These are phyloP conservation scores for Musa itinerans DNA, from an alignment of 176 grass and related monocot species.

Conservation along the genomic window DNA sequence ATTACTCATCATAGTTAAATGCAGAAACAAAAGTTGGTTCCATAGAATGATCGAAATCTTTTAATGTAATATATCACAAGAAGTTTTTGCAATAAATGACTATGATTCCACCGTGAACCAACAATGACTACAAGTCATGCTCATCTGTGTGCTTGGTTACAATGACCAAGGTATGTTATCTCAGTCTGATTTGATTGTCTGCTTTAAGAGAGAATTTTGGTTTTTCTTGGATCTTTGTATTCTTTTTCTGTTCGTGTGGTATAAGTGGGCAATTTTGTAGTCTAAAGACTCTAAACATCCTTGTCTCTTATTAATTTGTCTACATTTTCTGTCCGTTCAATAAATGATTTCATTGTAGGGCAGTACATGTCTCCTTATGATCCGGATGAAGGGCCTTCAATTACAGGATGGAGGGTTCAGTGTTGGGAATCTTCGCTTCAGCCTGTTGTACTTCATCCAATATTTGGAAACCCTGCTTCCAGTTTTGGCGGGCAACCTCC, in stretches of 20 bases:
- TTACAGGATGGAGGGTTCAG: slow-evolving; percentile 96
- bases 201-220: background rate
- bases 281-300: too few relatives aligned
- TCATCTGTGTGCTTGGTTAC: background rate
- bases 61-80: background rate
- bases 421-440: slow-evolving; percentile 96
- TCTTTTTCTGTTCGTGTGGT: background rate
- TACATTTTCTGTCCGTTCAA: background rate
- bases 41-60: too few relatives aligned
- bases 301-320: background rate
- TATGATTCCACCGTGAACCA: background rate
- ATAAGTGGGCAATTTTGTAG: too few relatives aligned
- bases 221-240: background rate
- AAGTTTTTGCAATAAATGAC: background rate
- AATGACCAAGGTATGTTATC: background rate
- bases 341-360: slow-evolving; percentile 38
- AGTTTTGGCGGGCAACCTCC: slow-evolving; percentile 72
- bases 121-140: background rate
- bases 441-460: slow-evolving; percentile 97
- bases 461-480: slow-evolving; percentile 78
- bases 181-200: too few relatives aligned
- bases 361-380: slow-evolving; percentile 99
- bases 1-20: background rate
- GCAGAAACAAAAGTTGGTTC: too few relatives aligned
- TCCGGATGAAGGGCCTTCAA: slow-evolving; percentile 97